Conservation (phyloP, 208 protist genomes). For the Trichomonas tenax region DNA sequence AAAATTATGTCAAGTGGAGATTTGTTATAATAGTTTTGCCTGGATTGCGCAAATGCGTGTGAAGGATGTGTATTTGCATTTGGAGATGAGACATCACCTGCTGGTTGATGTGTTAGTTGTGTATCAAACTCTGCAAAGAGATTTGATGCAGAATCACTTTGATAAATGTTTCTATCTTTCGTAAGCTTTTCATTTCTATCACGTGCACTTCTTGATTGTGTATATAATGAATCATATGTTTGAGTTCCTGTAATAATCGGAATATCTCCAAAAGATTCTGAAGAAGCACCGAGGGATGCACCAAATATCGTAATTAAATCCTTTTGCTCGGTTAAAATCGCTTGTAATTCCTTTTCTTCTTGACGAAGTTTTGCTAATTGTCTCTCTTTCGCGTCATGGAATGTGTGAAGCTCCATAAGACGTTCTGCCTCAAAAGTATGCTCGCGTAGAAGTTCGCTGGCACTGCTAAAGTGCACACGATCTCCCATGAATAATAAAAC, state of each 20-base stretch:
- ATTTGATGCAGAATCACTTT: background rate
- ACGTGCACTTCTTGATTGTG: background rate
- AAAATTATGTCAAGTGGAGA: background rate
- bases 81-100: background rate
- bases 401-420: background rate
- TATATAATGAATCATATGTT: background rate
- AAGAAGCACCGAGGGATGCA: background rate
- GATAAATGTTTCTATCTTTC: background rate
- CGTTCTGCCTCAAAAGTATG: conserved; percentile 9
- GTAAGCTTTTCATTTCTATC: background rate
- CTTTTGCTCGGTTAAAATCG: background rate
- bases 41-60: background rate
- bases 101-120: background rate
- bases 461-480: background rate
- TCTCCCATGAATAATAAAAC: background rate
- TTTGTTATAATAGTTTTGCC: background rate
- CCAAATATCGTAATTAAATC: background rate
- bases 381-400: background rate
- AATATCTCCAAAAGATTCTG: background rate
- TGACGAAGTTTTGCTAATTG: background rate
- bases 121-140: background rate
- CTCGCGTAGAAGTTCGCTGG: background rate
- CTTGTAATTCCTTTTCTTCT: background rate
- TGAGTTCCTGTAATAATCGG: background rate
- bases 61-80: background rate